Evolutionary conservation across 345 rosid species (phyloP).

Genomic region (Erucastrum elatum): DNA sequence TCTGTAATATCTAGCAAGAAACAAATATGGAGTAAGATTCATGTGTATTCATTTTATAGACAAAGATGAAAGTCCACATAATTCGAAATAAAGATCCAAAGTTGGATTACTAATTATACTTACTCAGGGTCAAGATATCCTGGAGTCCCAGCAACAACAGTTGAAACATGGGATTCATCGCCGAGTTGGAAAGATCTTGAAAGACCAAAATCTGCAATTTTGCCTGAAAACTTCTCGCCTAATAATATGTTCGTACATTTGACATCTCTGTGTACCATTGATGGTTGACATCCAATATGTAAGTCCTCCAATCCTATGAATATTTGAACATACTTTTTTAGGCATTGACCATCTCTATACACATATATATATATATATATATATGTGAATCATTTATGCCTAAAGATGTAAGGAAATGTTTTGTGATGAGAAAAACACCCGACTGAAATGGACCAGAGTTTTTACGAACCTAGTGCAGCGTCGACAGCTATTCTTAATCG

Average conservation of each 20-base stretch:
- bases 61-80: no score
- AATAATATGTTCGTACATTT: constrained; percentile 29
- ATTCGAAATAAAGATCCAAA: no score
- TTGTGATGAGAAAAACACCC: background rate
- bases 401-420: no score
- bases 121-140: no score
- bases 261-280: constrained; percentile 23
- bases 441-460: background rate
- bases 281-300: constrained; percentile 9
- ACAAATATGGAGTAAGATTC: no score
- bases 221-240: constrained; percentile 39
- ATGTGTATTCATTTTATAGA: no score
- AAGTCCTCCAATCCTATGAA: constrained; percentile 17
- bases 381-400: background rate
- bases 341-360: no score
- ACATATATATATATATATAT: no score
- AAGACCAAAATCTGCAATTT: constrained; percentile 34
- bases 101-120: no score
- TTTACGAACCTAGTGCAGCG: constrained; percentile 12
- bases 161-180: constrained; percentile 18
- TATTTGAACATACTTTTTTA: no score
- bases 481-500: constrained; percentile 44
- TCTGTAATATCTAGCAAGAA: no score
- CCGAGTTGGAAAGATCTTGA: constrained; percentile 31
- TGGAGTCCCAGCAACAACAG: constrained; percentile 27